These are phyloP conservation scores for Cryptococcus sp. DNA, from an alignment of 1,284 basidiomycete species.

Conservation along the genomic window DNA sequence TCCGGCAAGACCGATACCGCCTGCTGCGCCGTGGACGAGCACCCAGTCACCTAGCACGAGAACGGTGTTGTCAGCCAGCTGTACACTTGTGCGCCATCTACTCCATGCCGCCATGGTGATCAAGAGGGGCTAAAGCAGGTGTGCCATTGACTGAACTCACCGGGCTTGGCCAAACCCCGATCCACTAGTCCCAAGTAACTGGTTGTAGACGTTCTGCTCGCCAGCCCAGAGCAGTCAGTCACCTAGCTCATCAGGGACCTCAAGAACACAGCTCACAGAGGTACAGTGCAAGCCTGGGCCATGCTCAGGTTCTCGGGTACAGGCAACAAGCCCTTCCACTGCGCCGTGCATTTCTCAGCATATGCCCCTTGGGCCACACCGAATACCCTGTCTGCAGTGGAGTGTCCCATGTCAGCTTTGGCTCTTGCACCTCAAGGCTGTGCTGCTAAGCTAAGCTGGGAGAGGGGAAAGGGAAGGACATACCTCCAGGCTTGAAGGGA, in stretches of 20 bases:
- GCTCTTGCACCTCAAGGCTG: too few relatives aligned
- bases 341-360: conserved; percentile 65
- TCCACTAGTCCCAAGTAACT: conserved; percentile 84
- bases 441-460: neutral
- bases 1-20: conserved; percentile 85
- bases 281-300: conserved; percentile 58
- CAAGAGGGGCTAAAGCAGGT: too few relatives aligned
- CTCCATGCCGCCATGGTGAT: too few relatives aligned
- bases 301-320: conserved; percentile 64
- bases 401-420: neutral
- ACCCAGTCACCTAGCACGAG: conserved; percentile 72
- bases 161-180: conserved; percentile 70
- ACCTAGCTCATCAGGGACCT: neutral
- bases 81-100: too few relatives aligned
- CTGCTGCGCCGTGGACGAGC: conserved; percentile 78
- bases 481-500: conserved; percentile 66
- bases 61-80: neutral
- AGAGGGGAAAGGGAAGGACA: conserved; percentile 12
- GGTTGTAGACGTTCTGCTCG: conserved; percentile 74
- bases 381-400: conserved; percentile 72
- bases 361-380: conserved; percentile 75
- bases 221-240: neutral
- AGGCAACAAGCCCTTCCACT: conserved; percentile 56
- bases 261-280: conserved; percentile 20
- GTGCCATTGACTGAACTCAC: conserved; percentile 50